Base-by-base conservation (phyloP, 345 rosid genomes). In the Stellera chamaejasme region DNA sequence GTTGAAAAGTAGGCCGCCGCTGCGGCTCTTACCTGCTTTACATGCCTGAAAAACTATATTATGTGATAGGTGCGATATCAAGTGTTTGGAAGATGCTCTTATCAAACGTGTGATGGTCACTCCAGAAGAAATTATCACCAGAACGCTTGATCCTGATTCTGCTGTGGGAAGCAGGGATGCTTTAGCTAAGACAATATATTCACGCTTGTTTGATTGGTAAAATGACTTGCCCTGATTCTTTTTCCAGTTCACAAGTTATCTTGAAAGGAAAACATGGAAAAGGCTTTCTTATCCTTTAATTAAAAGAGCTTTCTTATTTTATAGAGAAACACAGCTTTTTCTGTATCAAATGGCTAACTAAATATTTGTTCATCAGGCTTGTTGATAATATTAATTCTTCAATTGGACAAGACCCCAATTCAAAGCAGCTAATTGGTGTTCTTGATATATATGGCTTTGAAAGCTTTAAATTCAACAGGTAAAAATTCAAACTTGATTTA, bases 21-120 rank as follows among this genome's bases (percentile, higher is more conserved):
- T 19, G 23, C 9, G 5, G 39, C 39, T 41, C 19, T 62, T 61
- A 57, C n/a, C 65, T 47, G 25, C 61, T 68, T 56, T 55, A 27
- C 62, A 52, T 59, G 55, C 48, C 47, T 42, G 19, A 15, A 55
- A 25, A 59, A 44, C 60, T 59, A 45, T 67, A 39, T 63, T 55
- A 54, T 63, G 47, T 49, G 28, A 62, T 58, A 93, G 99, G 72
- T 93, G 99, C 55, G 75, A 93, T 79, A 83, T 83, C 64, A 81
- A 77, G 79, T 85, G 81, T 75, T 72, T 93, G 79, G 99, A 93
- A 80, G 85, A 82, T 79, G 97, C 99, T 45, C 56, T 93, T 73
- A 87, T 93, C 66, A 79, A 89, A 79, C 99, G 99, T 79, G 99
- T 89, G 27, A 93, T 93, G 97, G 97, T 93, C 75, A 93, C 99